A percentile compares a stretch with the other conserved stretches of the same genome.
Conservation (phyloP, 225 moss, liverwort and hornwort species). For the Pseudisothecium myosuroides region DNA sequence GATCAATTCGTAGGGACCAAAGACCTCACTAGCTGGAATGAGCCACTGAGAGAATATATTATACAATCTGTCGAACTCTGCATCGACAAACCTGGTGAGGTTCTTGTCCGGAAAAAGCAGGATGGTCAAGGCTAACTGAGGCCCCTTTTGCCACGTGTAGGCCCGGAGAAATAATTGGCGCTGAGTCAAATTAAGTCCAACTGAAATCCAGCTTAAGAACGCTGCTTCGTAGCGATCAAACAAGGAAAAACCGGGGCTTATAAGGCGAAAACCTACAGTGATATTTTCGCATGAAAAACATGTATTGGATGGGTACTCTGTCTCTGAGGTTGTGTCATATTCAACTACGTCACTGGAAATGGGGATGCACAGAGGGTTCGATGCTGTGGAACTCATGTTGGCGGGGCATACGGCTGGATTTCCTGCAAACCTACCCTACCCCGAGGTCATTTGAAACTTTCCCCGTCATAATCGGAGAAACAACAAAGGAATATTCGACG, state of each 20-base stretch:
- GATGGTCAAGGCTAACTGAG: background rate
- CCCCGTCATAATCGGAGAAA: background rate
- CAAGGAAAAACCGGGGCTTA: conserved; percentile 3
- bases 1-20: background rate
- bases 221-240: conserved; percentile 4
- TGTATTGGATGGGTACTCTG: background rate
- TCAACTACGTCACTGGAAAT: background rate
- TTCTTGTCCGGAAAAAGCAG: background rate
- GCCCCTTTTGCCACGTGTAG: background rate
- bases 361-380: background rate
- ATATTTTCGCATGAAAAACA: background rate
- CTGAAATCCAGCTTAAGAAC: background rate
- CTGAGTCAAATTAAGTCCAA: background rate
- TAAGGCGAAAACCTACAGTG: background rate
- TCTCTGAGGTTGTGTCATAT: background rate
- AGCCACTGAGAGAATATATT: background rate
- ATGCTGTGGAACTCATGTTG: background rate
- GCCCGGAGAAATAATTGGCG: background rate
- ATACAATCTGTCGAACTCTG: background rate
- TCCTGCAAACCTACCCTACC: conserved; percentile 1
- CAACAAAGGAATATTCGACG: background rate
- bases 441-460: background rate
- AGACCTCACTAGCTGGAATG: background rate
- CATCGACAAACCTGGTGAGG: background rate
- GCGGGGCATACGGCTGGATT: background rate